Evolutionary conservation across 306 rosid species (phyloP).

Genomic region (Citrullus colocynthis): DNA sequence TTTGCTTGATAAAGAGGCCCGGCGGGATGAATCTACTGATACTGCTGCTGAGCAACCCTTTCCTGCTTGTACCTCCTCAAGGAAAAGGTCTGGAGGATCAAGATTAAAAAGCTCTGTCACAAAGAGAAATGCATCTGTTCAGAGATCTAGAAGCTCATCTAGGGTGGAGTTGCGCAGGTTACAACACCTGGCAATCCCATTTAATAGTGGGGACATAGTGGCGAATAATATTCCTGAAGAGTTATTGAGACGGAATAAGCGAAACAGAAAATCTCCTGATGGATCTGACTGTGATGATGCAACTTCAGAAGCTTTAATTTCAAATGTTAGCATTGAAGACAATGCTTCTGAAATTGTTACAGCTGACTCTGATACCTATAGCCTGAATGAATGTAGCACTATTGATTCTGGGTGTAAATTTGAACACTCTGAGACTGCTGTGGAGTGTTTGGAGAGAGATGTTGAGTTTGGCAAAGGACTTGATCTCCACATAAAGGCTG

Average conservation of each 20-base stretch:
- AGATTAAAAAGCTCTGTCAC: slow-evolving; percentile 25
- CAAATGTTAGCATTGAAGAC: slow-evolving; percentile 58
- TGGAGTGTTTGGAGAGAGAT: slow-evolving; percentile 47
- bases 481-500: slow-evolving; percentile 51
- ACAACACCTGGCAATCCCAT: slow-evolving; percentile 22
- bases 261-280: slow-evolving; percentile 46
- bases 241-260: slow-evolving; percentile 30
- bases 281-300: slow-evolving; percentile 45
- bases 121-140: slow-evolving; percentile 26
- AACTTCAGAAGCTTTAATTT: slow-evolving; percentile 39
- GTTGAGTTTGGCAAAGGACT: slow-evolving; percentile 44
- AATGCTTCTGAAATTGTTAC: slow-evolving; percentile 58
- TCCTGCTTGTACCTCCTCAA: slow-evolving; percentile 33
- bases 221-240: slow-evolving; percentile 30
- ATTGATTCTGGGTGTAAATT: slow-evolving; percentile 55
- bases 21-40: slow-evolving; percentile 31
- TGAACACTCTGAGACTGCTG: slow-evolving; percentile 36
- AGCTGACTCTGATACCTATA: slow-evolving; percentile 55
- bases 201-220: slow-evolving; percentile 19
- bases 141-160: slow-evolving; percentile 56
- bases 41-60: slow-evolving; percentile 27
- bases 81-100: slow-evolving; percentile 47
- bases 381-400: slow-evolving; percentile 62
- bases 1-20: slow-evolving; percentile 25
- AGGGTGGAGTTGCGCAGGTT: slow-evolving; percentile 33